Conservation (phyloP, 2,329 filamentous ascomycete genomes). For the Pseudogymnoascus sp. region DNA sequence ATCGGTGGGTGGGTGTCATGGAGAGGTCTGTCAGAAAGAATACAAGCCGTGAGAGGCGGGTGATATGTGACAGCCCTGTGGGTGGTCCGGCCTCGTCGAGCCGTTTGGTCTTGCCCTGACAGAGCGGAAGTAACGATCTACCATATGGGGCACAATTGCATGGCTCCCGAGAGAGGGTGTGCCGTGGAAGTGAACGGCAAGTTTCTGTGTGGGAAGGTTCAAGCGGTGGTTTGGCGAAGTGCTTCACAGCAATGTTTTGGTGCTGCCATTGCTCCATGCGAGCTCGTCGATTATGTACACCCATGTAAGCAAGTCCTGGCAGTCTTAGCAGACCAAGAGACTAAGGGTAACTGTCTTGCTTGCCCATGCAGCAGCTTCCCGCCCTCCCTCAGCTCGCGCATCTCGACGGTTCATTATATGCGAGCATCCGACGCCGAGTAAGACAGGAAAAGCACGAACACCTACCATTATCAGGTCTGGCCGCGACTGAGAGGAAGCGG, state of each 20-base stretch:
- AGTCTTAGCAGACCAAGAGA: not conserved
- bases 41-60: not conserved
- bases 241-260: not conserved
- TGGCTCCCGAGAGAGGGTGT: not conserved
- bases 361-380: not conserved
- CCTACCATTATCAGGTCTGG: not conserved
- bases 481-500: not conserved
- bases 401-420: not conserved
- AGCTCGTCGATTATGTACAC: not conserved
- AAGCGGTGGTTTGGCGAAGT: not conserved
- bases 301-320: not conserved
- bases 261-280: not conserved
- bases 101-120: not conserved
- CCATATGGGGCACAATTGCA: not conserved
- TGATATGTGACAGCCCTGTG: not conserved
- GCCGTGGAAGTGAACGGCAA: not conserved
- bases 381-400: not conserved
- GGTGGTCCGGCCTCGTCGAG: not conserved
- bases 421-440: not conserved
- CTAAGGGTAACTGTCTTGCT: not conserved
- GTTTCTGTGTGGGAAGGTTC: not conserved
- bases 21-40: not conserved
- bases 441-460: slow-evolving; percentile 1
- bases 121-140: not conserved
- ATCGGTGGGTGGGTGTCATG: not conserved